Conservation (phyloP, 2,329 filamentous ascomycete genomes). For the Pestalotiopsis sp. region DNA sequence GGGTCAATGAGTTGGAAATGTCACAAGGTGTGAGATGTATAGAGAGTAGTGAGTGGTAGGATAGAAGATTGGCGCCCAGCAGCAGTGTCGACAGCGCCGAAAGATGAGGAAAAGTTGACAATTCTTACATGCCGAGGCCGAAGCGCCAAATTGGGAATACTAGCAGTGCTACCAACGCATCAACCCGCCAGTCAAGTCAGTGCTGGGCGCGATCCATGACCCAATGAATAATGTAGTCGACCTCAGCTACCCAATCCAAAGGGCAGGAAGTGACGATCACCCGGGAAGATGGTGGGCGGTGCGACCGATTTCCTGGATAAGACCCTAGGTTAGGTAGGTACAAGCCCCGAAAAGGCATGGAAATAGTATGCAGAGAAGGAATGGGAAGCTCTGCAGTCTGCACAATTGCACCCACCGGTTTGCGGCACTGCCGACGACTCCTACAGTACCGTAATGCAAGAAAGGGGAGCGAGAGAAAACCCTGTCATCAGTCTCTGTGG, state of each 20-base stretch:
- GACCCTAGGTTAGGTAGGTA: too few relatives aligned
- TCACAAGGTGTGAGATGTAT: too few relatives aligned
- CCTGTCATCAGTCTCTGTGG: neutral
- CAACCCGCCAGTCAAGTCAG: neutral
- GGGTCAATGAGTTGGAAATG: neutral
- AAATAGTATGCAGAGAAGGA: neutral
- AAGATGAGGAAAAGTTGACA: neutral
- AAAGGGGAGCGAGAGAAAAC: neutral
- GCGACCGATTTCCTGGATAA: neutral
- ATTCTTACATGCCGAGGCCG: neutral
- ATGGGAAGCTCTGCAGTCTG: neutral
- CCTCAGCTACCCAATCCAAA: neutral
- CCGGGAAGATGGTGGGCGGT: neutral
- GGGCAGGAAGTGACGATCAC: conserved; percentile 2
- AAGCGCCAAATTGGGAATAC: neutral
- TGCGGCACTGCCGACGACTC: neutral
- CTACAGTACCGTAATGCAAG: neutral
- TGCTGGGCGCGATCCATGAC: neutral
- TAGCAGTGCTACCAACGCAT: neutral
- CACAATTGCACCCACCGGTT: neutral
- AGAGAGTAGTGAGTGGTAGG: neutral
- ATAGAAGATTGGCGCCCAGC: neutral
- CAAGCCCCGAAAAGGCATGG: neutral
- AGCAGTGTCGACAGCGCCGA: neutral
- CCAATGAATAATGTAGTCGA: neutral